These are phyloP conservation scores for Hymenoscyphus linearis DNA, from an alignment of 2,329 filamentous ascomycete species.

Conservation along the genomic window DNA sequence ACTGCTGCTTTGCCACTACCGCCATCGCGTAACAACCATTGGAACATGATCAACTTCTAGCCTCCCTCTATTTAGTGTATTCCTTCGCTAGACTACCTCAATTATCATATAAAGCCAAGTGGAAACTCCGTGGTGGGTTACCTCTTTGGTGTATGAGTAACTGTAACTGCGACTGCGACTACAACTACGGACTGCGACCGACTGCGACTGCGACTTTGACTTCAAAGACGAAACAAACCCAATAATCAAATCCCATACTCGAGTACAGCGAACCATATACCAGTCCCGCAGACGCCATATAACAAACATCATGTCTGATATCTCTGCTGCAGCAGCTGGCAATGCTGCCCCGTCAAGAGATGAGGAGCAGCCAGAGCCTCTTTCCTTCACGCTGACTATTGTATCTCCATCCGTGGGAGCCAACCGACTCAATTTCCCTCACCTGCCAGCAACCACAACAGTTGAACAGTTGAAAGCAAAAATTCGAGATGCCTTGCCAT, in stretches of 20 bases:
- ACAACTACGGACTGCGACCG: neutral
- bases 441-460: slow-evolving; percentile 45
- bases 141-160: too few relatives aligned
- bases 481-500: slow-evolving; percentile 47
- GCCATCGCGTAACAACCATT: neutral
- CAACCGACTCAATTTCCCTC: slow-evolving; percentile 44
- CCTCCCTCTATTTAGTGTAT: neutral
- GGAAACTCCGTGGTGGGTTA: neutral
- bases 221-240: neutral
- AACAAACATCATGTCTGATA: slow-evolving; percentile 5
- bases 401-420: slow-evolving; percentile 52
- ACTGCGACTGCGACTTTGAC: neutral
- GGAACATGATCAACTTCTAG: neutral
- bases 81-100: neutral
- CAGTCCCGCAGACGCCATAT: too few relatives aligned
- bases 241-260: too few relatives aligned
- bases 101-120: neutral
- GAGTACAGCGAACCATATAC: too few relatives aligned
- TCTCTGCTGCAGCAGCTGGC: neutral
- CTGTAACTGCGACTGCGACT: neutral
- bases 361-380: slow-evolving; percentile 19
- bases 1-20: neutral
- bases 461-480: slow-evolving; percentile 53
- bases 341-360: slow-evolving; percentile 16
- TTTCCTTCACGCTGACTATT: slow-evolving; percentile 50